A percentile compares a stretch with the other conserved stretches of the same genome.
Evolutionary conservation across 768 basidiomycete genomes (phyloP).

Genomic region (Tylopilus intermedius): DNA sequence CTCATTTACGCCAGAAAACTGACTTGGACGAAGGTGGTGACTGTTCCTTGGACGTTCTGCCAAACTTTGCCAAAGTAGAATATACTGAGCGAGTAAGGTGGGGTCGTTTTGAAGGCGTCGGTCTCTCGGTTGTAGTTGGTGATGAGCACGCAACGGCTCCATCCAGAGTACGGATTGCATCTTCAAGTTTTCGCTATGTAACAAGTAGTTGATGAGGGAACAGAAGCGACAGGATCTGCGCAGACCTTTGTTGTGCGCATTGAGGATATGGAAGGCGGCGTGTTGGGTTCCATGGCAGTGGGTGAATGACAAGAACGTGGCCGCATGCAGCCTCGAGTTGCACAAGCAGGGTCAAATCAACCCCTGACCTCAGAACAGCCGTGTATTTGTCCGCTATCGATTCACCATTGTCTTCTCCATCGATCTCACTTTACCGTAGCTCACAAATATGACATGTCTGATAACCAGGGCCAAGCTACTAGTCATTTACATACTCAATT

Average conservation of each 20-base stretch:
- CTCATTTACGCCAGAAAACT: slow-evolving; percentile 4
- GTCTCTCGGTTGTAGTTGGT: slow-evolving; percentile 26
- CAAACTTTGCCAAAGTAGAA: slow-evolving; percentile 75
- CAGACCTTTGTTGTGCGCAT: slow-evolving; percentile 43
- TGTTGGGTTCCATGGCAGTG: slow-evolving; percentile 14
- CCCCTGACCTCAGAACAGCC: not conserved
- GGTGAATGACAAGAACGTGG: not conserved
- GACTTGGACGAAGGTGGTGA: slow-evolving; percentile 28
- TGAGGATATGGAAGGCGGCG: slow-evolving; percentile 16
- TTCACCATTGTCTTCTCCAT: not conserved
- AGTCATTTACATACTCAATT: not conserved
- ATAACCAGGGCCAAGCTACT: not conserved
- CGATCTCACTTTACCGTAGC: not conserved
- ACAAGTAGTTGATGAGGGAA: not conserved
- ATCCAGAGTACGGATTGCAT: slow-evolving; percentile 71
- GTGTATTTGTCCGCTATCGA: not conserved
- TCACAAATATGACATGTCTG: not conserved
- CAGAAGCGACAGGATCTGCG: not conserved
- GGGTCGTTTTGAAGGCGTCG: slow-evolving; percentile 48
- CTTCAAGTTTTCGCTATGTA: slow-evolving; percentile 70
- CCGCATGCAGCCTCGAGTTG: not conserved
- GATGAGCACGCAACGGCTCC: slow-evolving; percentile 47
- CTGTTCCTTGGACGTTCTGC: slow-evolving; percentile 51
- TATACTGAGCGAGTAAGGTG: slow-evolving; percentile 59
- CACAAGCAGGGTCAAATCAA: not conserved